Percentiles rank a stretch among this genome's conserved stretches.
These are phyloP conservation scores for Aspergillus brunneoviolaceus DNA, from an alignment of 2,329 filamentous ascomycete species.

Conservation along the genomic window DNA sequence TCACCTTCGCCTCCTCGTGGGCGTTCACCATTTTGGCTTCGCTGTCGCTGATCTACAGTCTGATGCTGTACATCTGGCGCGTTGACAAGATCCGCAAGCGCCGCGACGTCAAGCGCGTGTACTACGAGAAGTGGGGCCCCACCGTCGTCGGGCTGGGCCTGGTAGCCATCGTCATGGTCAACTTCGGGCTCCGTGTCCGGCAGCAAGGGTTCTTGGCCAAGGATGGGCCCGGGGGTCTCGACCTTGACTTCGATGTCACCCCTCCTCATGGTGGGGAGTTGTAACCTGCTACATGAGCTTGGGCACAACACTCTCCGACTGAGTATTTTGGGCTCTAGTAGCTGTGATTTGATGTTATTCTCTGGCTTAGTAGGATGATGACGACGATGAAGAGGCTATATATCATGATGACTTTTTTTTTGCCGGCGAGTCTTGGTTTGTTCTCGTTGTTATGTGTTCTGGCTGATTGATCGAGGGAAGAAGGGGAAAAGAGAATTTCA, in stretches of 20 bases:
- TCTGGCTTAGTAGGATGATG: too few species aligned
- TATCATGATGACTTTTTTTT: too few species aligned
- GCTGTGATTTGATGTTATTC: background rate
- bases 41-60: conserved; percentile 75
- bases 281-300: conserved; percentile 4
- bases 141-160: conserved; percentile 71
- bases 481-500: background rate
- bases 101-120: conserved; percentile 70
- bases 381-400: too few species aligned
- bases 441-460: too few species aligned
- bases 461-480: too few species aligned
- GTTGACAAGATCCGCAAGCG: conserved; percentile 80
- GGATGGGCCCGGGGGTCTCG: conserved; percentile 3
- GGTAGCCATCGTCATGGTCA: conserved; percentile 71
- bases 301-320: too few species aligned
- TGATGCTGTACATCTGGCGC: conserved; percentile 83
- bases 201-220: conserved; percentile 41
- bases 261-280: conserved; percentile 13
- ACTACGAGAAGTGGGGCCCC: conserved; percentile 88
- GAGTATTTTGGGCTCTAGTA: background rate
- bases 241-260: conserved; percentile 1
- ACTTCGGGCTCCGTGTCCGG: conserved; percentile 76
- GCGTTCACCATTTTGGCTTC: conserved; percentile 82
- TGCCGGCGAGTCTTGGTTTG: too few species aligned
- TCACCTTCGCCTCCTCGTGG: conserved; percentile 69